Base-by-base conservation (phyloP, 257 asterid species). In the Przewalskia tangutica region DNA sequence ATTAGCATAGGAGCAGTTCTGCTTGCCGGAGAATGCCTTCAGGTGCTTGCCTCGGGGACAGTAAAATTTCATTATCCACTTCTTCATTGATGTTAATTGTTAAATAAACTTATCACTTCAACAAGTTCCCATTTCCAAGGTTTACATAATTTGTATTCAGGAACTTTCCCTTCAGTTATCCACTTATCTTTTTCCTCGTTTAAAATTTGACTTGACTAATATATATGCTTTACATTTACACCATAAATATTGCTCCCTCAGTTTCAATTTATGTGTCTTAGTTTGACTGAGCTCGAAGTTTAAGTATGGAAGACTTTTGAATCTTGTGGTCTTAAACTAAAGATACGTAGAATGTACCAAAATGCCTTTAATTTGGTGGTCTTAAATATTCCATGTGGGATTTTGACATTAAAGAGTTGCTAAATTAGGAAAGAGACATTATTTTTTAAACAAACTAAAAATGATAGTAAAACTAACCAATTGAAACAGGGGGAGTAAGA, bases 11-110 rank as follows among this genome's bases (percentile, higher is more conserved):
- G 97, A 85, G 91, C 97, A 42, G 86, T 93, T 84, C 84, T 92
- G 83, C 97, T 95, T 46, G 97, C 97, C 3, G 98, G 98, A 67
- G 89, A 95, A 89, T 94, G 98, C 91, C 89, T 95, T 66, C 96
- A 94, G 98, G 99, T 95, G 91, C 11, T 48, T 73, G 13, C 60
- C 48, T 73, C 20, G 2, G 23, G 42, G 48, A 48, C 23, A 12
- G 23, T 60, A 44, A 23, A 16, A 20, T 23, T 12, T 44, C 78
- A 71, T 20, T 18, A 42, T 71, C 78, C 78, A 5, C 11, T 46
- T 71, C 58, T 5, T 11, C 12, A 11, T 18, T 44, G 3, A 44
- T 71, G 78, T 11, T 18, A 71, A 66, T 36, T 66, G 3, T 66
- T 38, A 20, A 70, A 68, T 42, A 70, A 70, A 42, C n/a, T 70